These are phyloP conservation scores for Colletotrichum lentis DNA, from an alignment of 2,329 filamentous ascomycete genomes.

Conservation along the genomic window DNA sequence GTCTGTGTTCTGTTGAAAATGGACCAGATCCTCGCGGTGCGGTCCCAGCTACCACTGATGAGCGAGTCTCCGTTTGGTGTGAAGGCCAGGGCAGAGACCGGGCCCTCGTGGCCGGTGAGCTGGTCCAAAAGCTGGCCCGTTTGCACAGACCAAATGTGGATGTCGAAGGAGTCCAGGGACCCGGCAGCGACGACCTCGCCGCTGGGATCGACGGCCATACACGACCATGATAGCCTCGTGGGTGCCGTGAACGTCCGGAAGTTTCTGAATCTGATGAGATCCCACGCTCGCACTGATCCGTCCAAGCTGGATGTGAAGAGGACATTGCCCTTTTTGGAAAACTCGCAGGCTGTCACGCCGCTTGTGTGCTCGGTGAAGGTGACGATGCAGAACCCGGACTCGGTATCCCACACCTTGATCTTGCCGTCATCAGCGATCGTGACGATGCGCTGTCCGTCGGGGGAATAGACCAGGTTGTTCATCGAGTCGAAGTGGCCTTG, in stretches of 20 bases:
- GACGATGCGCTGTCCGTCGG: constrained; percentile 90
- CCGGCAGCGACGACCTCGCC: constrained; percentile 96
- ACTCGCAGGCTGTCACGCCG: constrained; percentile 92
- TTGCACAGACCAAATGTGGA: constrained; percentile 98
- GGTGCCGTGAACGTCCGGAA: constrained; percentile 97
- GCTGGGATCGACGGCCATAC: constrained; percentile 93
- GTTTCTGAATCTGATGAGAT: constrained; percentile 93
- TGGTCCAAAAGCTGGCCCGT: constrained; percentile 94
- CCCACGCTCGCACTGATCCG: constrained; percentile 94
- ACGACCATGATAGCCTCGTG: constrained; percentile 89
- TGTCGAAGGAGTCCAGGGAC: constrained; percentile 94
- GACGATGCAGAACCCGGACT: constrained; percentile 96
- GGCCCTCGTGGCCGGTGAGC: constrained; percentile 91
- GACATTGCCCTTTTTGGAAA: constrained; percentile 93
- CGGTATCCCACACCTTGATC: constrained; percentile 97
- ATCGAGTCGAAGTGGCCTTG: constrained; percentile 97
- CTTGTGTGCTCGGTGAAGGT: constrained; percentile 98
- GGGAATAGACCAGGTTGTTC: constrained; percentile 91
- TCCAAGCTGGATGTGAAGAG: constrained; percentile 95
- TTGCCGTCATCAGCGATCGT: constrained; percentile 97
- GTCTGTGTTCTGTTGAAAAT: constrained; percentile 95
- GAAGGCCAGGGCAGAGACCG: constrained; percentile 87
- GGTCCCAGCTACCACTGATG: constrained; percentile 95
- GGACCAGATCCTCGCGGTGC: constrained; percentile 93
- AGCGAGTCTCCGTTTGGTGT: constrained; percentile 84